phyloP scores from a whole-genome alignment of 305 asterid genomes.

The Solanum hybrid region DNA sequence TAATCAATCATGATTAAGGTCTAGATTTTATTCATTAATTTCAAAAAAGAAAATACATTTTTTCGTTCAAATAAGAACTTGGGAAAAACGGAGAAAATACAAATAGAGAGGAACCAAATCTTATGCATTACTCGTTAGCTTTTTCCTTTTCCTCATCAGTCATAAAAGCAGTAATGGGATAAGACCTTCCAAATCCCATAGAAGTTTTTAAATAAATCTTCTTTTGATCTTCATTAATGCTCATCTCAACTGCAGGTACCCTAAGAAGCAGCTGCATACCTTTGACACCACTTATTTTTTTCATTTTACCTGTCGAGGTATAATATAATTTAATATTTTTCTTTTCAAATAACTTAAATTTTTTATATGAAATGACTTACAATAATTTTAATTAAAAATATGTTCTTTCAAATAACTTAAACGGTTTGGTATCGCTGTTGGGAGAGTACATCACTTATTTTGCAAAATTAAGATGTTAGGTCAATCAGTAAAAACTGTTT shows the following conservation, averaged over 20 bases:
- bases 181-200: slow-evolving; percentile 67
- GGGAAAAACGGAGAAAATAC: too few species aligned
- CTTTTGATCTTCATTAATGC: slow-evolving; percentile 28
- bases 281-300: slow-evolving; percentile 78
- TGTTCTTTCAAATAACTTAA: too few species aligned
- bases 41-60: too few species aligned
- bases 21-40: too few species aligned
- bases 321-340: not conserved
- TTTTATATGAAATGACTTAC: not conserved
- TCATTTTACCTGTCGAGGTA: slow-evolving; percentile 27
- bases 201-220: slow-evolving; percentile 70
- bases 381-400: not conserved
- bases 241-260: slow-evolving; percentile 90
- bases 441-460: too few species aligned
- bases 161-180: slow-evolving; percentile 64
- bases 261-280: slow-evolving; percentile 66
- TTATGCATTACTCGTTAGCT: not conserved
- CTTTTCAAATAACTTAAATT: too few species aligned
- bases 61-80: too few species aligned
- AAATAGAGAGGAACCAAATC: too few species aligned
- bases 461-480: too few species aligned
- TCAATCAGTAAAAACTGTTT: too few species aligned
- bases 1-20: too few species aligned
- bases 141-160: slow-evolving; percentile 39
- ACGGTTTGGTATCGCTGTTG: too few species aligned